A percentile compares a stretch with the other conserved stretches of the same genome.
phyloP scores from a whole-genome alignment of 495 filamentous ascomycete species.

The Darksidea phi region DNA sequence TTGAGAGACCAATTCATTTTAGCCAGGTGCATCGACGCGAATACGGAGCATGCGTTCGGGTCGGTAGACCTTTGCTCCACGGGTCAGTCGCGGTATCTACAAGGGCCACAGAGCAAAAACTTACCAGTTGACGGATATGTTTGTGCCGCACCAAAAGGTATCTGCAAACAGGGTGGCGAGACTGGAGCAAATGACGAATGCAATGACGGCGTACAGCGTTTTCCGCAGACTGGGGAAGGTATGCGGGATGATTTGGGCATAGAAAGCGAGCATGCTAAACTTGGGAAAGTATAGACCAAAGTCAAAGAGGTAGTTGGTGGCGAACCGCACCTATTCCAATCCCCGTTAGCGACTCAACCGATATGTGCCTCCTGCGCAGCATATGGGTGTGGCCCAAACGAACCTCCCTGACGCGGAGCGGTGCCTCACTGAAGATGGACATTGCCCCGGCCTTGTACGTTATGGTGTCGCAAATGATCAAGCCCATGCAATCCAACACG shows the following conservation, averaged over 20 bases:
- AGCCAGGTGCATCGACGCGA: background rate
- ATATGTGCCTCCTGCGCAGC: background rate
- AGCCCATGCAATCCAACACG: background rate
- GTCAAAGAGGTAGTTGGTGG: conserved; percentile 4
- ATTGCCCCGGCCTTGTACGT: background rate
- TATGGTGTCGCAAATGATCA: conserved; percentile 1
- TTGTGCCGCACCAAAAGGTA: conserved; percentile 4
- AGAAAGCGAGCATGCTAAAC: conserved; percentile 3
- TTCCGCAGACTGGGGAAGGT: background rate
- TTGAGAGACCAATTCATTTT: background rate
- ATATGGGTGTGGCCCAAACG: too few species aligned
- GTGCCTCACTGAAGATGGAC: background rate
- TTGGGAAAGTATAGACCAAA: background rate
- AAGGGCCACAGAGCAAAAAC: background rate
- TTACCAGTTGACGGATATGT: background rate
- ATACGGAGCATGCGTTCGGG: background rate
- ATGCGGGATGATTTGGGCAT: background rate
- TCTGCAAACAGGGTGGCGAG: background rate
- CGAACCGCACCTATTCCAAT: background rate
- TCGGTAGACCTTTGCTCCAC: background rate
- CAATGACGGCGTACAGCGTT: background rate
- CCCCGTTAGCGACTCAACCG: background rate
- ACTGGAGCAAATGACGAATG: background rate
- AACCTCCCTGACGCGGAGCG: background rate
- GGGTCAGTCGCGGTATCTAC: background rate